Conservation (phyloP, 352 stramenopile species). For the Globisporangium takayamanum region DNA sequence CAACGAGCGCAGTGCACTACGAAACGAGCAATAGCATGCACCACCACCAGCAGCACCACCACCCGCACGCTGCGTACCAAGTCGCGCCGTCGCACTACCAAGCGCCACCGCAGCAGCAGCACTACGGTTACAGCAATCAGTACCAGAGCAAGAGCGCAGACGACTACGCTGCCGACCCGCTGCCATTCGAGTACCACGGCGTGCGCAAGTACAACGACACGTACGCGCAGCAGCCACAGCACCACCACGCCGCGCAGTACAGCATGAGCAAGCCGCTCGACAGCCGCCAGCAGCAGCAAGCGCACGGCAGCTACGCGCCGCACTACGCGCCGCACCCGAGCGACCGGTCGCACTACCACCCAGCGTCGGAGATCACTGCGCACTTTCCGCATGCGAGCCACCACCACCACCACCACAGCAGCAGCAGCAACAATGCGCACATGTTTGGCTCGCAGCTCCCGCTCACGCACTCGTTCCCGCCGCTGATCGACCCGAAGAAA, state of each 20-base stretch:
- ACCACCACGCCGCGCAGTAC: constrained; percentile 2
- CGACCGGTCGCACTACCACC: constrained; percentile 16
- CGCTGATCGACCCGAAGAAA: constrained; percentile 52
- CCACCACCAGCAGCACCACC: constrained; percentile 3
- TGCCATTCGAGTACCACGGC: constrained; percentile 74
- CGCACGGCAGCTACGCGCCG: constrained; percentile 14
- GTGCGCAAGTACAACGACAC: constrained; percentile 42
- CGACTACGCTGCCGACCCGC: constrained; percentile 68
- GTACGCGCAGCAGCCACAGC: constrained; percentile 13
- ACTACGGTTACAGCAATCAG: constrained; percentile 10
- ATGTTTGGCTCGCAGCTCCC: constrained; percentile 19
- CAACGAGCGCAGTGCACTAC: constrained; percentile 7
- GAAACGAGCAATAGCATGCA: constrained; percentile 10
- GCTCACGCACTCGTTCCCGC: constrained; percentile 47
- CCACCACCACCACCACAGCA: constrained; percentile 7
- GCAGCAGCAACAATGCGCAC: constrained; percentile 20
- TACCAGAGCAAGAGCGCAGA: constrained; percentile 24
- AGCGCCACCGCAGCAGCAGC: constrained; percentile 12
- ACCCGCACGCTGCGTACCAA: constrained; percentile 17
- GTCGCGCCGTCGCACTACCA: constrained; percentile 23
- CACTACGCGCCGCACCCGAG: constrained; percentile 13
- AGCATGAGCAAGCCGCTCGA: constrained; percentile 7
- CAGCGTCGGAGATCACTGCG: constrained; percentile 24
- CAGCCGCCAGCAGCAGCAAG: neutral
- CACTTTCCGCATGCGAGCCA: constrained; percentile 30